phyloP scores from a whole-genome alignment of 331 rosid species.

The Dryas integrifolia region DNA sequence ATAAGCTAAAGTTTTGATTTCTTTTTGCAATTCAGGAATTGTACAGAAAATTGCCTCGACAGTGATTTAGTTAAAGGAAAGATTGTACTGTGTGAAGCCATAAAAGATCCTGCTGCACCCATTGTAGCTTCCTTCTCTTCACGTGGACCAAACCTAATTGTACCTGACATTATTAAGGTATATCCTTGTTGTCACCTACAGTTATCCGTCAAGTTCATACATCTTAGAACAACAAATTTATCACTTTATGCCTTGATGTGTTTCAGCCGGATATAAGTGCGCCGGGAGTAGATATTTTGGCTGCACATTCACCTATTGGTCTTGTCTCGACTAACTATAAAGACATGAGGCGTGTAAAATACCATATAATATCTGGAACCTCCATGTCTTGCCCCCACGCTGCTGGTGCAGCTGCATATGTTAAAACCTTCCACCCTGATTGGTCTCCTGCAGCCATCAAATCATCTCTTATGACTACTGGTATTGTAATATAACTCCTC shows the following conservation, averaged over 20 bases:
- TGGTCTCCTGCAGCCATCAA: conserved; percentile 65
- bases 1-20: not conserved
- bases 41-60: conserved; percentile 9
- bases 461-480: not conserved
- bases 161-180: conserved; percentile 25
- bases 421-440: conserved; percentile 37
- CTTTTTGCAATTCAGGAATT: not conserved
- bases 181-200: not conserved
- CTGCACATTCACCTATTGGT: conserved; percentile 33
- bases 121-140: conserved; percentile 17
- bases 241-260: not conserved
- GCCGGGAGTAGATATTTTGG: conserved; percentile 52
- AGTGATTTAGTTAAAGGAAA: conserved; percentile 14
- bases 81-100: conserved; percentile 17
- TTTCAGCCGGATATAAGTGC: conserved; percentile 41
- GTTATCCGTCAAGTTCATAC: not conserved
- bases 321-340: not conserved
- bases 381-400: conserved; percentile 61
- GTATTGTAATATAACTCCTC: too few species aligned
- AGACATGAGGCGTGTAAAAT: conserved; percentile 32
- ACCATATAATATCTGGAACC: conserved; percentile 42
- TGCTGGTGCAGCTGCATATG: conserved; percentile 44
- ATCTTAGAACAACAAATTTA: not conserved
- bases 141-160: not conserved
- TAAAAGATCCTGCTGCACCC: conserved; percentile 3